A percentile compares a stretch with the other conserved stretches of the same genome.
These are phyloP conservation scores for Aspergillus sclerotioniger DNA, from an alignment of 495 filamentous ascomycete genomes.

Conservation along the genomic window DNA sequence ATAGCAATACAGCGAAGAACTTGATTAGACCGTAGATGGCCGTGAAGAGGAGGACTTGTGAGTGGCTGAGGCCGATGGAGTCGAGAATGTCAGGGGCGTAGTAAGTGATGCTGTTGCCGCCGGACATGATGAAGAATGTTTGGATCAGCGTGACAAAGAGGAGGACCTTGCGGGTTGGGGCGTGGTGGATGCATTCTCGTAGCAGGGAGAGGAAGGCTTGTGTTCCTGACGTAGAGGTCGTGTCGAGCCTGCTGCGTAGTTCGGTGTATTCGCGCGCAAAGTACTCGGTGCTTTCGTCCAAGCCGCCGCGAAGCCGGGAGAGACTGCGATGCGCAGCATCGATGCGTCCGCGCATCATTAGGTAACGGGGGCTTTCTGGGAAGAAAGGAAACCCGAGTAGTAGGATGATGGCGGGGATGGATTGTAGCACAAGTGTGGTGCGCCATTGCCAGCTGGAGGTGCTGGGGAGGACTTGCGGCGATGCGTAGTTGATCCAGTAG, in stretches of 20 bases:
- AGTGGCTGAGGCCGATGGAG: constrained; percentile 57
- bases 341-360: constrained; percentile 63
- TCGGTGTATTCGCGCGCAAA: constrained; percentile 74
- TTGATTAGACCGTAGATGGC: constrained; percentile 27
- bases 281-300: constrained; percentile 56
- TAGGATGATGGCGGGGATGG: constrained; percentile 56
- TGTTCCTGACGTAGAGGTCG: constrained; percentile 39
- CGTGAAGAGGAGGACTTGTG: constrained; percentile 26
- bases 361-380: constrained; percentile 74
- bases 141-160: constrained; percentile 63
- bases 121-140: constrained; percentile 64
- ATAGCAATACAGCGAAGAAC: constrained; percentile 22
- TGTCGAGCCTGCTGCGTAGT: constrained; percentile 66
- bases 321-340: constrained; percentile 62
- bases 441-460: constrained; percentile 67
- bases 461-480: constrained; percentile 26
- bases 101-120: constrained; percentile 69
- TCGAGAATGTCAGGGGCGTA: constrained; percentile 70
- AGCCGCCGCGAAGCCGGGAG: constrained; percentile 57
- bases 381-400: constrained; percentile 66
- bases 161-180: constrained; percentile 44
- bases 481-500: constrained; percentile 73
- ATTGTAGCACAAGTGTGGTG: constrained; percentile 56
- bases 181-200: constrained; percentile 44
- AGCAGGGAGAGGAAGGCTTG: constrained; percentile 13